Evolutionary conservation across 1,139 yeast species (phyloP).

Genomic region (Yamadazyma atlantica): DNA sequence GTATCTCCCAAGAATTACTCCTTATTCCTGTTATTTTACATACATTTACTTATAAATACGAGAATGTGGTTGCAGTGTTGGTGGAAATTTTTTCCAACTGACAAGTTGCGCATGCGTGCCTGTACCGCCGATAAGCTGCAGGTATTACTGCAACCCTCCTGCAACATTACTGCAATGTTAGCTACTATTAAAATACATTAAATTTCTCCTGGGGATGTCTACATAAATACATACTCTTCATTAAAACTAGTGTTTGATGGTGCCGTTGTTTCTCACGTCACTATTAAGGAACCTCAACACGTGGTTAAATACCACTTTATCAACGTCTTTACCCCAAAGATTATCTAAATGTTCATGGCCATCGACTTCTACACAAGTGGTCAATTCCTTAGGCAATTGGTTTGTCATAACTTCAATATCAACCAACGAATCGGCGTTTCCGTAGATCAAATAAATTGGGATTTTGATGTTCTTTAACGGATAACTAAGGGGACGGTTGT

Average conservation of each 20-base stretch:
- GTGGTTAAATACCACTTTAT: conserved; percentile 41
- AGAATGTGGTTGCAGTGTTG: not conserved
- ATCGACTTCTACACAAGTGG: conserved; percentile 48
- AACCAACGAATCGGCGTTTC: conserved; percentile 77
- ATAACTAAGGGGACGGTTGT: conserved; percentile 42
- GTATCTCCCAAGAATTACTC: not conserved
- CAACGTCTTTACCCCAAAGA: conserved; percentile 79
- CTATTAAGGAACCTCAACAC: conserved; percentile 45
- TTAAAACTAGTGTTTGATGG: not conserved
- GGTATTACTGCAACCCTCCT: too few relatives aligned
- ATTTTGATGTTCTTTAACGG: conserved; percentile 58
- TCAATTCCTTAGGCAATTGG: conserved; percentile 44
- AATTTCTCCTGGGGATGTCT: not conserved
- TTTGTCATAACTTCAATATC: conserved; percentile 72
- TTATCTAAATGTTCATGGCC: conserved; percentile 87
- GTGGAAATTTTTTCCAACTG: not conserved
- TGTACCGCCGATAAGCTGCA: not conserved
- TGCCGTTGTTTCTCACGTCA: conserved; percentile 8
- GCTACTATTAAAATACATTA: not conserved
- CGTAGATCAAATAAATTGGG: conserved; percentile 78
- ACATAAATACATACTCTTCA: too few relatives aligned
- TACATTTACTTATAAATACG: not conserved
- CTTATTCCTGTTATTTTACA: not conserved
- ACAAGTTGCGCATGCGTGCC: not conserved
- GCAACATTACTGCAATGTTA: too few relatives aligned